phyloP scores from a whole-genome alignment of 1,284 basidiomycete species.

The Ustilago curta region DNA sequence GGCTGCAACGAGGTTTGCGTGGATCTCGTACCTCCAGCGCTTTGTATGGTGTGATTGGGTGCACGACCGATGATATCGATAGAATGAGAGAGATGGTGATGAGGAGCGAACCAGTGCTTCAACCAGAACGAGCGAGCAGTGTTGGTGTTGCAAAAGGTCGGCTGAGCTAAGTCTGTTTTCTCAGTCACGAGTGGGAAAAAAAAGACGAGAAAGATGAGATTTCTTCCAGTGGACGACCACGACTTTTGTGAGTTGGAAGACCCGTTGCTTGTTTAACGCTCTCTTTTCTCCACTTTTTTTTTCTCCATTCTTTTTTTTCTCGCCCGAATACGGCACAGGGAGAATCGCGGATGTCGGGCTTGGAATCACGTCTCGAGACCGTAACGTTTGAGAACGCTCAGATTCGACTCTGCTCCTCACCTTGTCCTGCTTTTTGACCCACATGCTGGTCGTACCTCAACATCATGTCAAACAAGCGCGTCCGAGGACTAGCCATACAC shows the following conservation, averaged over 20 bases:
- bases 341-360: conserved; percentile 25
- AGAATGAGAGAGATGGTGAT: background rate
- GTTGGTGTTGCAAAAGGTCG: conserved; percentile 8
- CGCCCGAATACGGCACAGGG: conserved; percentile 22
- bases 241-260: conserved; percentile 17
- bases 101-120: background rate
- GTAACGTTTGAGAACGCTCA: conserved; percentile 1
- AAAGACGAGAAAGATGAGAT: background rate
- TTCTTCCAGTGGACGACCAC: conserved; percentile 13
- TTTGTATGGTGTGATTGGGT: too few relatives aligned
- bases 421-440: background rate
- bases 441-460: background rate
- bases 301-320: conserved; percentile 13
- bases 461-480: conserved; percentile 49
- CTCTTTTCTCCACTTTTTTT: conserved; percentile 32
- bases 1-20: background rate
- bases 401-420: background rate
- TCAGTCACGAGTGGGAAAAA: too few relatives aligned
- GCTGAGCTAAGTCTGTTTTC: conserved; percentile 24
- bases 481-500: conserved; percentile 81
- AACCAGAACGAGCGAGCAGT: background rate
- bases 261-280: background rate
- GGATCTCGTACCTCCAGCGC: background rate
- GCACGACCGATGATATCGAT: background rate
- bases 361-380: conserved; percentile 24